Percentiles rank a stretch among this genome's conserved stretches.
phyloP scores from a whole-genome alignment of 257 asterid genomes.

The Ehretia macrophylla region DNA sequence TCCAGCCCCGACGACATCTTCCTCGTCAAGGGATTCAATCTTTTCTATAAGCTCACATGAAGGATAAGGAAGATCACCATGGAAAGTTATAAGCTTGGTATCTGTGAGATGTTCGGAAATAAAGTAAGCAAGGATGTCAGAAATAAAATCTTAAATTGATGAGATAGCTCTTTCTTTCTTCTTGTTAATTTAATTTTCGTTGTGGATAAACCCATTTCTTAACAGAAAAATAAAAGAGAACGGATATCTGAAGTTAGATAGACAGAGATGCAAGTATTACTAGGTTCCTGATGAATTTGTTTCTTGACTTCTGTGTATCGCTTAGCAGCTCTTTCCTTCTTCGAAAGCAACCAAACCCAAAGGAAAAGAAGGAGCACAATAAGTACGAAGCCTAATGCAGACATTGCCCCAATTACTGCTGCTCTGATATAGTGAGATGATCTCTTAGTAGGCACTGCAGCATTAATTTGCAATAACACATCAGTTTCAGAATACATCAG shows the following conservation, averaged over 20 bases:
- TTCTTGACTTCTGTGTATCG: slow-evolving; percentile 84
- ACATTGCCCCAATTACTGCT: slow-evolving; percentile 69
- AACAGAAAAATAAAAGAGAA: too few relatives aligned
- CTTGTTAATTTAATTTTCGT: too few relatives aligned
- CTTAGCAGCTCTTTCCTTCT: slow-evolving; percentile 84
- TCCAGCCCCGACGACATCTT: slow-evolving; percentile 92
- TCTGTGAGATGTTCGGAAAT: slow-evolving; percentile 25
- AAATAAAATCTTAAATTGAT: too few relatives aligned
- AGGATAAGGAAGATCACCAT: slow-evolving; percentile 95
- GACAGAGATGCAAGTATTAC: slow-evolving; percentile 28
- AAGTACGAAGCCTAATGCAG: slow-evolving; percentile 58
- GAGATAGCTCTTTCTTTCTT: too few relatives aligned
- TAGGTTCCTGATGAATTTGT: slow-evolving; percentile 81
- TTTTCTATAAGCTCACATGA: slow-evolving; percentile 95
- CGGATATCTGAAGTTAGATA: too few relatives aligned
- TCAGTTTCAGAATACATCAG: too few relatives aligned
- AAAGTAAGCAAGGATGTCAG: too few relatives aligned
- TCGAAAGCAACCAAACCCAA: slow-evolving; percentile 60
- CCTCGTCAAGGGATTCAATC: slow-evolving; percentile 84
- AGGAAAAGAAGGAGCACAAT: slow-evolving; percentile 59
- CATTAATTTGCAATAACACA: neutral
- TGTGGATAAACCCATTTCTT: too few relatives aligned
- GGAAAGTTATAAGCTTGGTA: slow-evolving; percentile 93
- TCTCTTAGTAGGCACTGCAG: slow-evolving; percentile 54
- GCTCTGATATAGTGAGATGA: slow-evolving; percentile 76